Conservation (phyloP, 2,329 filamentous ascomycete genomes). For the Dactylonectria estremocensis region DNA sequence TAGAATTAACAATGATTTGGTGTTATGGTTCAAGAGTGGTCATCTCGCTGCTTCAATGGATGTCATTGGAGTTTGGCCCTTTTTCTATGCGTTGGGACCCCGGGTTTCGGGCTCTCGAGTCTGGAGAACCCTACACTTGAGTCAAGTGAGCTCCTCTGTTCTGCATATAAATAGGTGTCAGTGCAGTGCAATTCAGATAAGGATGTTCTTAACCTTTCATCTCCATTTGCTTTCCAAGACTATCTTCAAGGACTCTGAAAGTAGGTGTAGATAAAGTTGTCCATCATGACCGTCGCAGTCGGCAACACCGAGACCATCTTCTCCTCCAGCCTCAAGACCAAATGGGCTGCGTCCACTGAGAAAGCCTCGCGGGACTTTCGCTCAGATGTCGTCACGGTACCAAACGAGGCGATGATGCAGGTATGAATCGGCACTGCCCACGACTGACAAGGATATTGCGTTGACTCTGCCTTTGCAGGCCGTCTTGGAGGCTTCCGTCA, state of each 20-base stretch:
- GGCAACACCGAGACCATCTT: slow-evolving; percentile 19
- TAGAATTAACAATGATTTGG: not conserved
- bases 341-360: slow-evolving; percentile 23
- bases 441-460: not conserved
- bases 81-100: not conserved
- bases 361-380: slow-evolving; percentile 46
- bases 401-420: slow-evolving; percentile 47
- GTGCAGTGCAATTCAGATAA: not conserved
- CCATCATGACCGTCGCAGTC: slow-evolving; percentile 12
- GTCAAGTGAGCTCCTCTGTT: not conserved
- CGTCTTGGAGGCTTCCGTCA: slow-evolving; percentile 47
- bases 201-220: not conserved
- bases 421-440: not conserved
- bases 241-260: not conserved
- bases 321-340: slow-evolving; percentile 20
- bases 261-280: no score
- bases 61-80: not conserved
- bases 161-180: not conserved
- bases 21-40: not conserved
- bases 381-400: slow-evolving; percentile 49
- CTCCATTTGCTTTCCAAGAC: not conserved
- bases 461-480: slow-evolving; percentile 24
- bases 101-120: not conserved
- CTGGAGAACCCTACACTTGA: not conserved
- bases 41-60: no score